Evolutionary conservation across 2,329 filamentous ascomycete genomes (phyloP), one percentile per base, ranked within the genome.

Genomic region (Xylariaceae sp.): DNA sequence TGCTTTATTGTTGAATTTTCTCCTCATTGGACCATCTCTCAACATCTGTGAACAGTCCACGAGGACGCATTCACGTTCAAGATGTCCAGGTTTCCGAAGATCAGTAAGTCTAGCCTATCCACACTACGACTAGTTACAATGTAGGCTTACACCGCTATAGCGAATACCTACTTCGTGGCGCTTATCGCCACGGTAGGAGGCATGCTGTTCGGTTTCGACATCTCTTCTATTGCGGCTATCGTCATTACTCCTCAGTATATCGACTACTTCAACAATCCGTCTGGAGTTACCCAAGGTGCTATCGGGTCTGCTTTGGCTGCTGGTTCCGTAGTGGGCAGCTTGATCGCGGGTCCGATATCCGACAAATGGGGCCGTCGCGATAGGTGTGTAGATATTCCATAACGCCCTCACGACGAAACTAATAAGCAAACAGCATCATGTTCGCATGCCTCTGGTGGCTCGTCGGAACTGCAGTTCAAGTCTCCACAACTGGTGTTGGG

Each of bases 381-480:
- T 44, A 69, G 67, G 67, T 67, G 28, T 14, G 62, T 41, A 12
- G n/a, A 28, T 3, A 23, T 33, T 19, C 6, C 4, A 16, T 17
- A 29, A 28, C 28, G 28, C 44, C 2, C 49, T 16, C 9, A 3
- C 3, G 29, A 26, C n/a, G n/a, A 34, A 12, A 24, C 28, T 53
- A 56, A 62, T 53, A 21, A 40, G 40, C 58, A 17, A 55, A 39
- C 26, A 71, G 77, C 37, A 72, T 82, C 52, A 73, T 78, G 71
- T 74, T 81, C 47, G 77, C 74, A 23, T 79, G 74, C 56, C 19
- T 77, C 24, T 80, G 75, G 74, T 82, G 79, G 77, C 76, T 80
- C 52, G 78, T 86, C 41, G 87, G 87, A 24, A 85, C 83, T 26
- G 79, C 82, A 41, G 78, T 90, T 45, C 80, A 84, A 59, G 82